Conservation (phyloP, 257 asterid genomes). For the Vinca minor region DNA sequence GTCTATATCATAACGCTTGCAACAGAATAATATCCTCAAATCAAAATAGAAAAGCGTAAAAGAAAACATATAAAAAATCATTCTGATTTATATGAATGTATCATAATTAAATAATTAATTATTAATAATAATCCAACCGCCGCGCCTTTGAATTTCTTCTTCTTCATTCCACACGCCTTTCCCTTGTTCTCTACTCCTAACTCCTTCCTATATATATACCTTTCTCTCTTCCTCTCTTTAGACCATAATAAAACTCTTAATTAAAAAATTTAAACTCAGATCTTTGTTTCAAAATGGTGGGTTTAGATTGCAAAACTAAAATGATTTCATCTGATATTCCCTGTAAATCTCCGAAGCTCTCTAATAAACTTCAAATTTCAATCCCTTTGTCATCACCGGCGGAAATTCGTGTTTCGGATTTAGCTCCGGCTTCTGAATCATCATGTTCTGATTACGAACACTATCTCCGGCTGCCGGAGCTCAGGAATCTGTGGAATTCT, state of each 20-base stretch:
- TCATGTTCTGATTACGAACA: conserved; percentile 65
- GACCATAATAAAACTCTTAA: too few relatives aligned
- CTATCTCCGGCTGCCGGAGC: conserved; percentile 69
- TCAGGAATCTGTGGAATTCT: conserved; percentile 46
- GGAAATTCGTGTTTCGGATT: conserved; percentile 34
- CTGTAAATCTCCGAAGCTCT: conserved; percentile 51
- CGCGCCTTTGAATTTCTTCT: conserved; percentile 44
- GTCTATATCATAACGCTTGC: too few relatives aligned
- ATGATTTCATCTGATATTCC: conserved; percentile 53
- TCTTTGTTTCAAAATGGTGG: conserved; percentile 43
- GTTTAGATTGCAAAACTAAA: conserved; percentile 69
- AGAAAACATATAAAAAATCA: too few relatives aligned
- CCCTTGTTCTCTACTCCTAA: conserved; percentile 25
- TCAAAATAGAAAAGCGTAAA: too few relatives aligned
- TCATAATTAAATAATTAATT: too few relatives aligned
- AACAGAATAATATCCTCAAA: too few relatives aligned
- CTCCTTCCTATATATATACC: conserved; percentile 39
- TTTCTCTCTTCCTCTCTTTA: too few relatives aligned
- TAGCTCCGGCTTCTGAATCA: conserved; percentile 64
- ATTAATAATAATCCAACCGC: too few relatives aligned
- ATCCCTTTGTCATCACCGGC: conserved; percentile 43
- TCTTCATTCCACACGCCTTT: conserved; percentile 52
- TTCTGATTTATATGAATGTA: too few relatives aligned
- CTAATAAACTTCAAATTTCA: conserved; percentile 58
- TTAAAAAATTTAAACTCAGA: too few relatives aligned